phyloP scores from a whole-genome alignment of 306 rosid genomes.

The Comarum palustre region DNA sequence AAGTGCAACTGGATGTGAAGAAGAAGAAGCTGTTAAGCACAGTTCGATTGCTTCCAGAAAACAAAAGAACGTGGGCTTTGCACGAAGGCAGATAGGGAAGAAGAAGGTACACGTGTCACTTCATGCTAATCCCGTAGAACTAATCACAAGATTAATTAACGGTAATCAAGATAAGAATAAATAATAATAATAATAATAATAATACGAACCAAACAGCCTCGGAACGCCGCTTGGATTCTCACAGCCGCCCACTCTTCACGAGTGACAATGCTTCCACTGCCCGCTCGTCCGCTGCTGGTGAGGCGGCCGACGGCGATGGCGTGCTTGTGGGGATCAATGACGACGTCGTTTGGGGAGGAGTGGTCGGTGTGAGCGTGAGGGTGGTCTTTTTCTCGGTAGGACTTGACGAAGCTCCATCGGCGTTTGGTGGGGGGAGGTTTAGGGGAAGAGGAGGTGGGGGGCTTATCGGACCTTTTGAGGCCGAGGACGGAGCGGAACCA shows the following conservation, averaged over 20 bases:
- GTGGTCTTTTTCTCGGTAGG: slow-evolving; percentile 43
- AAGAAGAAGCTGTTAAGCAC: no score
- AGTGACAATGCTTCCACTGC: slow-evolving; percentile 13
- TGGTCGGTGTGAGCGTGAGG: background rate
- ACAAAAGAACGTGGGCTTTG: background rate
- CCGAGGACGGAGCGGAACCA: slow-evolving; percentile 72
- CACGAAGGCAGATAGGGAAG: background rate
- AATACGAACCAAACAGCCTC: slow-evolving; percentile 71
- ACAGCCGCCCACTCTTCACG: slow-evolving; percentile 67
- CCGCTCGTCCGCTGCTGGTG: slow-evolving; percentile 33
- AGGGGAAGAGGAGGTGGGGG: slow-evolving; percentile 3
- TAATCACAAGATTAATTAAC: background rate
- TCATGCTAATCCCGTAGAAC: slow-evolving; percentile 26
- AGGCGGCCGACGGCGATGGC: slow-evolving; percentile 58
- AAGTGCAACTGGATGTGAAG: background rate
- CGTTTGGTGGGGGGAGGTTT: slow-evolving; percentile 44
- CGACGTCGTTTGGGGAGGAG: background rate
- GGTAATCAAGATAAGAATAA: background rate
- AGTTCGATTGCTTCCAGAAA: background rate
- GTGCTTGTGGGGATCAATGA: slow-evolving; percentile 36
- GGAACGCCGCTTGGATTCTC: slow-evolving; percentile 84
- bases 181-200: background rate
- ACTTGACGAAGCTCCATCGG: slow-evolving; percentile 69
- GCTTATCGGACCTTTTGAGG: slow-evolving; percentile 31
- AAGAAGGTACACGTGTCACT: slow-evolving; percentile 24